A percentile compares a stretch with the other conserved stretches of the same genome.
Conservation (phyloP, 2,329 filamentous ascomycete species). For the Sporothrix mexicana region DNA sequence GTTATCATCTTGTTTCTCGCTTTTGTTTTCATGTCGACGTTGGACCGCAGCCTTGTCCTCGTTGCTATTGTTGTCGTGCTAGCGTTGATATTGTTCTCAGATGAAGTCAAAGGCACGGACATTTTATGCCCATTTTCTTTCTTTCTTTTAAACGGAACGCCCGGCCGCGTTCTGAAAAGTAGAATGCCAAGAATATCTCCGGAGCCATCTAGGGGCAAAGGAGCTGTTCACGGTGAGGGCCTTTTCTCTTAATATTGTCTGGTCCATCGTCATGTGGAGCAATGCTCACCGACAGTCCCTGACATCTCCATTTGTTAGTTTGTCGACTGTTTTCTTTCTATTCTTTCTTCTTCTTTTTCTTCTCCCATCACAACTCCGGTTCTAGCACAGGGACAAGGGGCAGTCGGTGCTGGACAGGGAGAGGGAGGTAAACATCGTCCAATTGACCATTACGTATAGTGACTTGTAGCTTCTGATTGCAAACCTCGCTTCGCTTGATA, state of each 20-base stretch:
- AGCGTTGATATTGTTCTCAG: constrained; percentile 12
- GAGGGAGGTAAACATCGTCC: not conserved
- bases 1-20: not conserved
- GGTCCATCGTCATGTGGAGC: not conserved
- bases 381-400: not conserved
- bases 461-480: not conserved
- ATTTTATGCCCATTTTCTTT: not conserved
- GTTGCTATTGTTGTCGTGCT: not conserved
- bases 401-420: not conserved
- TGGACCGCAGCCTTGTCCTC: not conserved
- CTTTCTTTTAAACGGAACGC: not conserved
- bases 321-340: not conserved
- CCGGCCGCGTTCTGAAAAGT: not conserved
- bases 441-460: not conserved
- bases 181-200: not conserved
- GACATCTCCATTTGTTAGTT: not conserved
- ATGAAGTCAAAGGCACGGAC: not conserved
- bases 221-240: not conserved
- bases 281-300: not conserved
- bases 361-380: not conserved
- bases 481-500: not conserved
- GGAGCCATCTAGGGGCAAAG: not conserved
- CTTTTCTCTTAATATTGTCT: not conserved
- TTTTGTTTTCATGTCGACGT: not conserved
- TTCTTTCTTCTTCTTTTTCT: not conserved